Evolutionary conservation across 2,329 filamentous ascomycete genomes (phyloP).

Genomic region (Ascochyta fabae): DNA sequence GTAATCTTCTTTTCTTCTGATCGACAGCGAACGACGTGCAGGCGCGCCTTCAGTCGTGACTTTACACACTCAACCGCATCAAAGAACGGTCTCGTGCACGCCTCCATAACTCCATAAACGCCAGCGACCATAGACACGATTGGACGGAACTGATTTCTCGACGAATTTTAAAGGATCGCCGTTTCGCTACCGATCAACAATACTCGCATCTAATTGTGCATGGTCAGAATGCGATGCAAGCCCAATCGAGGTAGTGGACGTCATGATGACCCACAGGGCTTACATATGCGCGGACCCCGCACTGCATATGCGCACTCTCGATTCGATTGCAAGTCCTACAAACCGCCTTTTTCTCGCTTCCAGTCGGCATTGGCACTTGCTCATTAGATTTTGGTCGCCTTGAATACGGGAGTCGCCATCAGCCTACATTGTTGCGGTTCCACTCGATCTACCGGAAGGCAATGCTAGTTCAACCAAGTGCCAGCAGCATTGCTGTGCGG

Average conservation of each 20-base stretch:
- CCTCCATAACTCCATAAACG: neutral
- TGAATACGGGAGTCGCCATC: neutral
- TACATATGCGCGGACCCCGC: constrained; percentile 7
- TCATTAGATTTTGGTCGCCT: neutral
- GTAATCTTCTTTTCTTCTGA: neutral
- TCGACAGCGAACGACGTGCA: neutral
- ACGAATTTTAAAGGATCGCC: constrained; percentile 1
- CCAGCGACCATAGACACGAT: neutral
- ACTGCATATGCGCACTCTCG: neutral
- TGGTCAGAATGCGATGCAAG: constrained; percentile 5
- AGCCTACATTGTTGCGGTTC: neutral
- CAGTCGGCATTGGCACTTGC: neutral
- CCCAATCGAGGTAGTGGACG: neutral
- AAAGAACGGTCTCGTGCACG: constrained; percentile 1
- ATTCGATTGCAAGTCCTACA: neutral
- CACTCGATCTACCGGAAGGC: neutral
- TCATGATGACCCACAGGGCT: constrained; percentile 5
- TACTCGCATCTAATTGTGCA: neutral
- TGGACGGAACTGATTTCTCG: constrained; percentile 1
- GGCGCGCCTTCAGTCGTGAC: neutral
- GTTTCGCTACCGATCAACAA: constrained; percentile 14
- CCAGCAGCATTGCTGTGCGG: neutral
- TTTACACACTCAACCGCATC: neutral
- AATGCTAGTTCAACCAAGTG: neutral
- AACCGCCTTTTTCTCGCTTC: neutral